These are phyloP conservation scores for Cytospora chrysosperma DNA, from an alignment of 2,329 filamentous ascomycete genomes.

Conservation along the genomic window DNA sequence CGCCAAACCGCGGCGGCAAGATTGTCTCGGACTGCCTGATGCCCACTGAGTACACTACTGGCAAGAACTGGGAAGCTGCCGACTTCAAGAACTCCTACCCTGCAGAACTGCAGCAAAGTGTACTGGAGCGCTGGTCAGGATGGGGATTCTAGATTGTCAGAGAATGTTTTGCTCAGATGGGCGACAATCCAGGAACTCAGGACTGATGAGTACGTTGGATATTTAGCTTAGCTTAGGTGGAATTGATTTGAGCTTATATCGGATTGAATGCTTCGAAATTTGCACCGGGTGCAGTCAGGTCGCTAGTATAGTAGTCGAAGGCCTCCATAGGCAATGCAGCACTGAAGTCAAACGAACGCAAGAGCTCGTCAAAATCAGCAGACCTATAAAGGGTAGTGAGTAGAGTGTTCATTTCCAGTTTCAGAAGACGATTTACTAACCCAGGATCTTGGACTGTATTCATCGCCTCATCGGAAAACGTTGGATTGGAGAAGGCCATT, in stretches of 20 bases:
- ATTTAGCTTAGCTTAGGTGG: no score
- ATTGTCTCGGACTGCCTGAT: slow-evolving; percentile 46
- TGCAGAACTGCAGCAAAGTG: slow-evolving; percentile 38
- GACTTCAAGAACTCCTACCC: slow-evolving; percentile 39
- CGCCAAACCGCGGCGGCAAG: slow-evolving; percentile 40
- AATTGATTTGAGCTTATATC: not conserved
- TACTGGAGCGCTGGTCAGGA: slow-evolving; percentile 36
- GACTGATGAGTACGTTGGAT: no score
- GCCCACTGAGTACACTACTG: slow-evolving; percentile 41
- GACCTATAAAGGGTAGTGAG: not conserved
- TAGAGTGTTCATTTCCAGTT: not conserved
- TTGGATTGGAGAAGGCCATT: not conserved
- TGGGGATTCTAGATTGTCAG: not conserved
- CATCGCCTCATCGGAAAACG: not conserved
- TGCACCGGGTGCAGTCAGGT: not conserved
- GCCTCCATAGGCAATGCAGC: slow-evolving; percentile 1
- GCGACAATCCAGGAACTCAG: no score
- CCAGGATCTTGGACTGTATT: not conserved
- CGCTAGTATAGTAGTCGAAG: slow-evolving; percentile 12
- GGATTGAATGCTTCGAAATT: not conserved
- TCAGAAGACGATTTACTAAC: not conserved
- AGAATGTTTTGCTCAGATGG: no score
- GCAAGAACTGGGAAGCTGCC: slow-evolving; percentile 33
- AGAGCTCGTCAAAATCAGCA: slow-evolving; percentile 6
- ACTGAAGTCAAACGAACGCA: not conserved